A percentile compares a stretch with the other conserved stretches of the same genome.
phyloP scores from a whole-genome alignment of 2,329 filamentous ascomycete species.

The Myriosclerotinia curreyana region DNA sequence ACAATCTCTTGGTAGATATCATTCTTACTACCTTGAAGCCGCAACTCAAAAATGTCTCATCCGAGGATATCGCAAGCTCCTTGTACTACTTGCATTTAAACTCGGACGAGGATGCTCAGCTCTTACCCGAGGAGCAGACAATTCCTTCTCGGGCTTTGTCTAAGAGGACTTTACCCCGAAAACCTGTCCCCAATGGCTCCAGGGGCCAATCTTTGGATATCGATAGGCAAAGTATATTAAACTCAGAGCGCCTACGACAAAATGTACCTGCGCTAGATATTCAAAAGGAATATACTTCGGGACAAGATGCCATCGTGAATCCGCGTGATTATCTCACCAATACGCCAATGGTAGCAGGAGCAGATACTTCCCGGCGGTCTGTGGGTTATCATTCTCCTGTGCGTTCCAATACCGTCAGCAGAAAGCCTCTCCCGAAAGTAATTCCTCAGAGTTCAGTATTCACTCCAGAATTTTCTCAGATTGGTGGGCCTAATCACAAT shows the following conservation, averaged over 20 bases:
- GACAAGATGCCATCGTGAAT: not conserved
- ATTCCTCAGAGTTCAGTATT: conserved; percentile 18
- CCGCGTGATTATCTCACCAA: conserved; percentile 12
- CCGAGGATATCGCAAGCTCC: conserved; percentile 79
- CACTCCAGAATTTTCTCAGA: conserved; percentile 2
- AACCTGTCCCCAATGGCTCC: conserved; percentile 36
- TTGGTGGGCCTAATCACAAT: not conserved
- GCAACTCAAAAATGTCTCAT: conserved; percentile 81
- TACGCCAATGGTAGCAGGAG: conserved; percentile 19
- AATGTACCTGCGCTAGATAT: conserved; percentile 15
- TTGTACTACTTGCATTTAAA: conserved; percentile 90
- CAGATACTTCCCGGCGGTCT: conserved; percentile 29
- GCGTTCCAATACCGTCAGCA: conserved; percentile 22
- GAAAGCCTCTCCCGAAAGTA: conserved; percentile 28
- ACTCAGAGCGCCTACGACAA: conserved; percentile 7
- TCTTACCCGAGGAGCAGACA: conserved; percentile 38
- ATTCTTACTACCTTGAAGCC: conserved; percentile 83
- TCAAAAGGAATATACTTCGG: conserved; percentile 8
- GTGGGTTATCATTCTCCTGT: conserved; percentile 20
- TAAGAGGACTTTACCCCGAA: conserved; percentile 36
- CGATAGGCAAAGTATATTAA: conserved; percentile 15
- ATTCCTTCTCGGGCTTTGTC: conserved; percentile 12
- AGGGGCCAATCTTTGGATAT: conserved; percentile 32
- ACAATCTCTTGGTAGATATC: conserved; percentile 27
- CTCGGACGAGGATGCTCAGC: conserved; percentile 53